Evolutionary conservation across 495 filamentous ascomycete genomes (phyloP), one percentile per base, ranked within the genome.

Genomic region (Talaromyces adpressus): DNA sequence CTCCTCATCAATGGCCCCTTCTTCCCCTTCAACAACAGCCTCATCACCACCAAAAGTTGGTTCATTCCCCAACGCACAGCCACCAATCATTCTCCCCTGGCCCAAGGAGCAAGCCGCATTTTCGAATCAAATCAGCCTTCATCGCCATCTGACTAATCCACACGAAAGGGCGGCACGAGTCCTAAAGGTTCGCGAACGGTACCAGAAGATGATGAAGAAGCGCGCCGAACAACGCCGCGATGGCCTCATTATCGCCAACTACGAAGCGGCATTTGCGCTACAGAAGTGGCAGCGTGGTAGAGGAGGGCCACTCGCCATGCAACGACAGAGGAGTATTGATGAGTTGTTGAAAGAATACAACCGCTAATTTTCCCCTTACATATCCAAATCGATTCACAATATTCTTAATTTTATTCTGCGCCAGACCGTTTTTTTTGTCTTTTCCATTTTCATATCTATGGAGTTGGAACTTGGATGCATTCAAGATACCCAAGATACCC

Each of bases 221-320:
- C 60, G 60, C 41, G 60, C 60, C 23, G 20, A 47, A 32, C 60
- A 62, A 49, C 60, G 60, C 18, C 60, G 60, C 45, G 60, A 62
- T n/a, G 60, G 60, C 22, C 60, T 62, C 41, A 49, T 49, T 9
- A 62, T 51, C 27, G 60, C 60, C 14, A 49, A 62, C 3, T 52
- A 62, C 27, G 27, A 62, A 52, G 47, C 60, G 14, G 45, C 60
- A 32, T 51, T 62, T 34, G 25, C 47, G 39, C 20, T 47, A 16
- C 39, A 53, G 11, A 62, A 49, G 23, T 62, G 60, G 60, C 60
- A 53, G 6, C 60, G 27, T 11, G 45, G 45, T 4, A 34, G 41
- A 53, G 60, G 45, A 3, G 60, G 60, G n/a, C 60, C 60, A 22
- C 45, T 62, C 9, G 41, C 25, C 39, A 34, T 53, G n/a, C 16